Evolutionary conservation across 192 early-diverging fungal species (phyloP).

Genomic region (Chytriomyces confervae): DNA sequence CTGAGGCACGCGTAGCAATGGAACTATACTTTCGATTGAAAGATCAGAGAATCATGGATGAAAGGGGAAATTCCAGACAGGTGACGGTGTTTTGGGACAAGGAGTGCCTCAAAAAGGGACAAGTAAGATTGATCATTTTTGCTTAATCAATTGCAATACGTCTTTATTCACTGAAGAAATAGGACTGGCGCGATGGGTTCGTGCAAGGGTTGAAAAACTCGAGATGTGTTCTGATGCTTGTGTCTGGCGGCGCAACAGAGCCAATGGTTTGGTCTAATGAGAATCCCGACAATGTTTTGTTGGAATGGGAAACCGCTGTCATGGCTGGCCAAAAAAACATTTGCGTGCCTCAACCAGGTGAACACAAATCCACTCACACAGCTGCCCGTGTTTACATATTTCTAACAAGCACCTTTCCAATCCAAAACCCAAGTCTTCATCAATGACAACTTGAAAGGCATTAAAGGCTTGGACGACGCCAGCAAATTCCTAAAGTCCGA

Average conservation of each 20-base stretch:
- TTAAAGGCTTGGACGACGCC: not conserved
- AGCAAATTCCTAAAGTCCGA: not conserved
- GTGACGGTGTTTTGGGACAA: conserved; percentile 32
- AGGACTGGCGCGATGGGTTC: conserved; percentile 40
- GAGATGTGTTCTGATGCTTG: conserved; percentile 33
- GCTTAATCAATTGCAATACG: not conserved
- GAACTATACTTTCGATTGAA: conserved; percentile 39
- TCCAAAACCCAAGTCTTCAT: conserved; percentile 3
- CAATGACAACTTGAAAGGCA: not conserved
- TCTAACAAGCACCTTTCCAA: no score
- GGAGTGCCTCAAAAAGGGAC: conserved; percentile 34
- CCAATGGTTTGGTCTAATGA: conserved; percentile 8
- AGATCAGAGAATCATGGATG: conserved; percentile 27
- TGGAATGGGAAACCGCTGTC: conserved; percentile 45
- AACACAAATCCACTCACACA: no score
- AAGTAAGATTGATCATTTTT: conserved; percentile 10
- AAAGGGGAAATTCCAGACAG: conserved; percentile 16
- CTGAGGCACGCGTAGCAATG: conserved; percentile 33
- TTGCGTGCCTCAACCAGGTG: conserved; percentile 30
- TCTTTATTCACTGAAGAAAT: not conserved
- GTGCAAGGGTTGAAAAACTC: conserved; percentile 39
- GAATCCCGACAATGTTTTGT: conserved; percentile 31
- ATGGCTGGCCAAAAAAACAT: conserved; percentile 17
- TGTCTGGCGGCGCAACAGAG: conserved; percentile 25
- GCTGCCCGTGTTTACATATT: no score